These are phyloP conservation scores for Salix exigua DNA, from an alignment of 345 rosid genomes.

Conservation along the genomic window DNA sequence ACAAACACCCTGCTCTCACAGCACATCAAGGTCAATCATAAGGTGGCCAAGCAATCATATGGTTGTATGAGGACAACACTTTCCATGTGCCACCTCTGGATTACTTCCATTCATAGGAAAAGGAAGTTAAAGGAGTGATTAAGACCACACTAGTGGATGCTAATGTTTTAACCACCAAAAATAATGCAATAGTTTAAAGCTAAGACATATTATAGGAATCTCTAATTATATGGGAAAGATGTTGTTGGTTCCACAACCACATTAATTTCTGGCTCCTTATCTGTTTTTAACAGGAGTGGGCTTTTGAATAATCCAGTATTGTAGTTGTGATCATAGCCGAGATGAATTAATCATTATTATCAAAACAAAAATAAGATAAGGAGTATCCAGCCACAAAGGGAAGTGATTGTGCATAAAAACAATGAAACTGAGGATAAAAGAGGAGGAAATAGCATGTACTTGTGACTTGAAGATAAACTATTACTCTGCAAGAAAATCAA, in stretches of 20 bases:
- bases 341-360: neutral
- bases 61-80: neutral
- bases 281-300: neutral
- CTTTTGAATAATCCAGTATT: neutral
- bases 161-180: neutral
- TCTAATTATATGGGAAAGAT: neutral
- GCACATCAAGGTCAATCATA: neutral
- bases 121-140: neutral
- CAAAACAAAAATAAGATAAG: neutral
- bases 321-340: neutral
- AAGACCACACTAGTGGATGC: neutral
- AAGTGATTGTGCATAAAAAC: too few species aligned
- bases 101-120: neutral
- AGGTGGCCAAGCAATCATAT: neutral
- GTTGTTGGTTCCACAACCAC: neutral
- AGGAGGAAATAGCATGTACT: too few species aligned
- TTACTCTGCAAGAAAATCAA: too few species aligned
- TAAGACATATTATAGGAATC: neutral
- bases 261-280: neutral
- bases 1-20: neutral
- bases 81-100: neutral
- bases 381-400: neutral
- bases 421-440: too few species aligned
- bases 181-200: neutral
- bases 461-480: too few species aligned